Conservation (phyloP, 257 asterid genomes). For the Capsicum pubescens region DNA sequence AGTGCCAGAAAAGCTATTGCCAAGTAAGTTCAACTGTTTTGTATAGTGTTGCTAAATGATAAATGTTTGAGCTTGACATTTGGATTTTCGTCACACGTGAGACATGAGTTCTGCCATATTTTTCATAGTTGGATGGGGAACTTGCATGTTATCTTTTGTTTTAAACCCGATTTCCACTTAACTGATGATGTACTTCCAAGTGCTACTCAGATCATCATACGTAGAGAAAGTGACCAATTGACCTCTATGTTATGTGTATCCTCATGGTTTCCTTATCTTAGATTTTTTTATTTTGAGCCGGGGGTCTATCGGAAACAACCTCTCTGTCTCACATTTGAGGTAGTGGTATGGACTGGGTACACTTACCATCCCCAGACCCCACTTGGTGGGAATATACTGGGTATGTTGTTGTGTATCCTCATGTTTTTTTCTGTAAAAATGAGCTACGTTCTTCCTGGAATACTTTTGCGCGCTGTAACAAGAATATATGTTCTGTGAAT, state of each 20-base stretch:
- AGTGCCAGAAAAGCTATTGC: constrained; percentile 82
- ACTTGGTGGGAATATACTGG: too few relatives aligned
- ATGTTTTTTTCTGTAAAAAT: background rate
- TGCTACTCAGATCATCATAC: background rate
- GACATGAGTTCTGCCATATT: background rate
- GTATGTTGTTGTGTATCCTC: too few relatives aligned
- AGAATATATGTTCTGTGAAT: background rate
- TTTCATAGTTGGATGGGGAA: background rate
- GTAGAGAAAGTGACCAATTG: constrained; percentile 15
- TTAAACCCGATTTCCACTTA: background rate
- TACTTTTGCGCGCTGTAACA: background rate
- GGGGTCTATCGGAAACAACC: too few relatives aligned
- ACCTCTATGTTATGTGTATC: constrained; percentile 12
- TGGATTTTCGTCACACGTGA: background rate
- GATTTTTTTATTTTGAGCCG: too few relatives aligned
- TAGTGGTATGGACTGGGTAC: too few relatives aligned
- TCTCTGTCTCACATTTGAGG: too few relatives aligned
- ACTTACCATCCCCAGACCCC: too few relatives aligned
- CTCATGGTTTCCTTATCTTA: background rate
- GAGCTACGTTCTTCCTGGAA: background rate
- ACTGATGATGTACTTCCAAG: background rate
- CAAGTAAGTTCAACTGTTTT: constrained; percentile 60
- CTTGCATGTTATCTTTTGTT: background rate
- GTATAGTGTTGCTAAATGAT: background rate
- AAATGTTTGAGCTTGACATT: background rate